A percentile compares a stretch with the other conserved stretches of the same genome.
phyloP scores from a whole-genome alignment of 2,329 filamentous ascomycete genomes.

The Diaporthe capsici region DNA sequence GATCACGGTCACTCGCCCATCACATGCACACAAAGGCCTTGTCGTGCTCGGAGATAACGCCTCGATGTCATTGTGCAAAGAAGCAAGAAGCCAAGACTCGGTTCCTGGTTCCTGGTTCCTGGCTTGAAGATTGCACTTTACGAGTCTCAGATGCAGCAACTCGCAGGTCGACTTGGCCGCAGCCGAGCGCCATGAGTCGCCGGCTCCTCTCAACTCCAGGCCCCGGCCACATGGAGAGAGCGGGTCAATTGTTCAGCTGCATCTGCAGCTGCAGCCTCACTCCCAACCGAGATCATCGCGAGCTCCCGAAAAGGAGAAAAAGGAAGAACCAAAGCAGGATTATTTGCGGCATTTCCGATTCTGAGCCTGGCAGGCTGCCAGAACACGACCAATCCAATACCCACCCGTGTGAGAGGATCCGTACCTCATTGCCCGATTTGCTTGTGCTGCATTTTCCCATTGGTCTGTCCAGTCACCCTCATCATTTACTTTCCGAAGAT shows the following conservation, averaged over 20 bases:
- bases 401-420: neutral
- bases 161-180: slow-evolving; percentile 1
- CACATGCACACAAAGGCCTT: slow-evolving; percentile 9
- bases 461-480: neutral
- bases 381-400: neutral
- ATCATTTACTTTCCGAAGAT: slow-evolving; percentile 18
- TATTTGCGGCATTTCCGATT: neutral
- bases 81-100: neutral
- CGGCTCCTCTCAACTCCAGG: neutral
- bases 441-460: neutral
- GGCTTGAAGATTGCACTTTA: neutral
- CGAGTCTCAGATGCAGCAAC: neutral
- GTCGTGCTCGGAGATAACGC: slow-evolving; percentile 1
- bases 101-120: slow-evolving; percentile 13
- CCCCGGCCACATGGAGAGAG: neutral
- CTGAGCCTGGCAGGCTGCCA: neutral
- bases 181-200: slow-evolving; percentile 21
- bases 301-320: neutral
- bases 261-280: slow-evolving; percentile 17
- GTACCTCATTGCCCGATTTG: too few species aligned
- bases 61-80: neutral
- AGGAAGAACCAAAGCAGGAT: neutral
- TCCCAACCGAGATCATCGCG: neutral
- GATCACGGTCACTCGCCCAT: neutral
- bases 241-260: slow-evolving; percentile 7